These are phyloP conservation scores for Rhododendron simsii DNA, from an alignment of 148 eudicot genomes.

Conservation along the genomic window DNA sequence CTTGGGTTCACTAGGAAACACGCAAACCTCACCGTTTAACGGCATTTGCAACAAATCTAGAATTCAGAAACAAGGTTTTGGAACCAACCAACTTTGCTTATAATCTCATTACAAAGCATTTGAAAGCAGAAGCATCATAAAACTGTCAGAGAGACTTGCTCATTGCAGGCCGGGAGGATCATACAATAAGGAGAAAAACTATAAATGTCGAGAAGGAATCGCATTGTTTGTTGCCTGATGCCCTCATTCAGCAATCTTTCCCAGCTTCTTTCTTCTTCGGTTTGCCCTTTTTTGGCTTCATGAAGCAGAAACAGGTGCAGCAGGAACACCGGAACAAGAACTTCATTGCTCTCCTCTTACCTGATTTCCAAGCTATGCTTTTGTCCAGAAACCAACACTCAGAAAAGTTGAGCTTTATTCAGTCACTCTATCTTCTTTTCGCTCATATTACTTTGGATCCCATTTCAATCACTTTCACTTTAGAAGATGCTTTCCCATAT, in stretches of 20 bases:
- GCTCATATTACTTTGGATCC: too few species aligned
- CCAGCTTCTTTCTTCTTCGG: conserved; percentile 25
- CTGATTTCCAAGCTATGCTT: neutral
- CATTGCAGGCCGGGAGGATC: neutral
- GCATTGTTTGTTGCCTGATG: neutral
- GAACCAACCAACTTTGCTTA: neutral
- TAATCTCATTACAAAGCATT: neutral
- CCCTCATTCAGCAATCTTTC: neutral
- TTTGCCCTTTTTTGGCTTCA: conserved; percentile 46
- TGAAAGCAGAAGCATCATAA: neutral
- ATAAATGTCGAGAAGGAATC: neutral
- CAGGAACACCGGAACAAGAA: conserved; percentile 55
- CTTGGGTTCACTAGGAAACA: neutral
- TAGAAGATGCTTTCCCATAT: too few species aligned
- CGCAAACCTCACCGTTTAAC: neutral
- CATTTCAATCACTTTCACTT: neutral
- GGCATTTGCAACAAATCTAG: neutral
- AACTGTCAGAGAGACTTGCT: neutral
- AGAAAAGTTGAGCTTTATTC: neutral
- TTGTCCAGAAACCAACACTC: neutral
- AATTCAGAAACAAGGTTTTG: neutral
- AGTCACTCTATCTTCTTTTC: too few species aligned
- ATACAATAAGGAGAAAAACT: neutral
- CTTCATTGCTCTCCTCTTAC: conserved; percentile 21
- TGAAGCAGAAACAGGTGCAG: conserved; percentile 53